Evolutionary conservation across 345 rosid genomes (phyloP), one percentile per base, ranked within the genome.

Genomic region (Gossypium raimondii): DNA sequence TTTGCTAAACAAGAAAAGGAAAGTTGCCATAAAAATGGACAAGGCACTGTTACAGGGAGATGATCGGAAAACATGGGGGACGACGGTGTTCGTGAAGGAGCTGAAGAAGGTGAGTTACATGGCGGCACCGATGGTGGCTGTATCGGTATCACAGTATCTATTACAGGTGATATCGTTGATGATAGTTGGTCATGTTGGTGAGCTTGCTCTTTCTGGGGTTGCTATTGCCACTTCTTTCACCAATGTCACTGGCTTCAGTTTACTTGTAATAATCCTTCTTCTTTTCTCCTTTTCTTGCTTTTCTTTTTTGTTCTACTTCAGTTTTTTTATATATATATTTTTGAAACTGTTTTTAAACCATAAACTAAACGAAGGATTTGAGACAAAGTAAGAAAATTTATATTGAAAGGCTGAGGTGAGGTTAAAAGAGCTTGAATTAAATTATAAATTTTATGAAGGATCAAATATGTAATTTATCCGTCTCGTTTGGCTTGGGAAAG

Each of bases 211-310:
- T 7, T 72, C 75, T n/a, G 75, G 75, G 7, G 38, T 72, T 72
- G 64, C 75, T 16, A 72, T 72, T 18, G 75, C 75, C 51, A 72
- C 75, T 13, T 72, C 75, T 34, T 55, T 72, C 65, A 38, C 52
- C 5, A 72, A 72, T 57, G 75, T 72, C 29, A 72, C 75, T 41
- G 75, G 75, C 65, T 72, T 72, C 65, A 72, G 65, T 20, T 22
- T 72, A 17, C 64, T 72, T 56, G 75, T 72, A 72, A 55, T 43
- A 24, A 34, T 34, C 41, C 41, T 34, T 34, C 29, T 18, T 0
- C 12, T 43, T 24, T 9, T 17, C 45, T 27, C 61, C 27, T n/a
- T 22, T 18, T 16, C 10, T 2, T n/a, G 11, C 11, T 38, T 9
- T 17, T 48, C 43, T 45, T 45, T 18, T 16, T 69, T 16, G 2